phyloP scores from a whole-genome alignment of 352 stramenopile species.

The Blastocystis sp. region DNA sequence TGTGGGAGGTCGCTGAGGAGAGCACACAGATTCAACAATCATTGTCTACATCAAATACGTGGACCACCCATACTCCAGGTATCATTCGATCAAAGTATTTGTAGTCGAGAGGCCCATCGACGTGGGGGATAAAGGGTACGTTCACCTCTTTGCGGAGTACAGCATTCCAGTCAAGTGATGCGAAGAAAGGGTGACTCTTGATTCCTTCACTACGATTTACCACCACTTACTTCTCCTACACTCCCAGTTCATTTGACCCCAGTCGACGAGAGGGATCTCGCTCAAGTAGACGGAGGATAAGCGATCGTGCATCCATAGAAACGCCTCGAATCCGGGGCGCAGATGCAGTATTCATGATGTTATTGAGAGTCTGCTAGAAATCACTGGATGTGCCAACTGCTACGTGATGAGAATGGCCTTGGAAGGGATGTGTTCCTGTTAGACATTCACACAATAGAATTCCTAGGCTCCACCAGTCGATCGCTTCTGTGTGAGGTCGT shows the following conservation, averaged over 20 bases:
- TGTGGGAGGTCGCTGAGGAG: slow-evolving; percentile 13
- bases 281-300: slow-evolving; percentile 74
- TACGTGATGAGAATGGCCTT: slow-evolving; percentile 74
- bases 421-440: slow-evolving; percentile 79
- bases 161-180: slow-evolving; percentile 74
- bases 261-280: slow-evolving; percentile 70
- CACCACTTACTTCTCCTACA: background rate
- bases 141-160: slow-evolving; percentile 67
- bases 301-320: slow-evolving; percentile 70
- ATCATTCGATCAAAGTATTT: slow-evolving; percentile 63
- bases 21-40: background rate
- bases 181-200: slow-evolving; percentile 79
- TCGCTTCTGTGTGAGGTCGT: slow-evolving; percentile 66
- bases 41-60: background rate
- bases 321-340: slow-evolving; percentile 70
- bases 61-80: background rate
- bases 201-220: slow-evolving; percentile 64
- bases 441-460: slow-evolving; percentile 83
- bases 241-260: slow-evolving; percentile 61
- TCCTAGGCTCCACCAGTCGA: slow-evolving; percentile 85
- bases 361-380: slow-evolving; percentile 72
- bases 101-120: slow-evolving; percentile 32
- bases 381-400: background rate
- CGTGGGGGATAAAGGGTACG: slow-evolving; percentile 60
- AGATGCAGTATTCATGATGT: slow-evolving; percentile 76